phyloP scores from a whole-genome alignment of 2,329 filamentous ascomycete species.

The Trichoderma cornu-damae region DNA sequence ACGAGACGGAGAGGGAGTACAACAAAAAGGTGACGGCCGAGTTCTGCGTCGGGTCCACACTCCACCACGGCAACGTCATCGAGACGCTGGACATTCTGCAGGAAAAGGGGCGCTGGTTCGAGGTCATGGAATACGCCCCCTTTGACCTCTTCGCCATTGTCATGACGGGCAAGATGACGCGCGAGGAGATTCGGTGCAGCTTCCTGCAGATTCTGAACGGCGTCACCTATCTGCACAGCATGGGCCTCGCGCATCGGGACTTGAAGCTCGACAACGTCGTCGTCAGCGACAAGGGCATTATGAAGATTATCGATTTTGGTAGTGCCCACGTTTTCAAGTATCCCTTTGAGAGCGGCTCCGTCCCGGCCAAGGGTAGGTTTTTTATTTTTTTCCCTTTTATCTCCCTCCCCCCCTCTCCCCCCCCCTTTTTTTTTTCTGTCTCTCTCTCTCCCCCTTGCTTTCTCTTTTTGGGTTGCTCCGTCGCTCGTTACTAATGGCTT shows the following conservation, averaged over 20 bases:
- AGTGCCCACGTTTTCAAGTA: conserved; percentile 96
- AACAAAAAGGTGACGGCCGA: conserved; percentile 97
- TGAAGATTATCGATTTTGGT: conserved; percentile 99
- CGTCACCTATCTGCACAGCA: conserved; percentile 88
- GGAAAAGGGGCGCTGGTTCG: conserved; percentile 91
- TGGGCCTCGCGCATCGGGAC: conserved; percentile 92
- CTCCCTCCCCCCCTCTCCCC: background rate
- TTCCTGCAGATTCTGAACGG: conserved; percentile 94
- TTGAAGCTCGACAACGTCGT: conserved; percentile 97
- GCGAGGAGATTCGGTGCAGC: conserved; percentile 83
- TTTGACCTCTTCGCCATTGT: conserved; percentile 96
- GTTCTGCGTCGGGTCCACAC: conserved; percentile 93
- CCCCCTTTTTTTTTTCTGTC: too few relatives aligned
- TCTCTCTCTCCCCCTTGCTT: background rate
- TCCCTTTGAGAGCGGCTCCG: conserved; percentile 75
- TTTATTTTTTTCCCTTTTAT: background rate
- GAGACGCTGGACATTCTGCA: conserved; percentile 96
- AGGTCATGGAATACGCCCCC: conserved; percentile 98
- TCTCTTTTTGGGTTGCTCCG: too few relatives aligned
- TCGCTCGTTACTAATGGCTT: too few relatives aligned
- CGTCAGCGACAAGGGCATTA: conserved; percentile 90
- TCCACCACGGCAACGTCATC: conserved; percentile 97
- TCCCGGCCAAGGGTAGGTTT: conserved; percentile 36
- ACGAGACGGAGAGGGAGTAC: conserved; percentile 92
- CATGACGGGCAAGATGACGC: conserved; percentile 96